Base-by-base conservation (phyloP, 441 rosid species). In the Populus tomentosa region DNA sequence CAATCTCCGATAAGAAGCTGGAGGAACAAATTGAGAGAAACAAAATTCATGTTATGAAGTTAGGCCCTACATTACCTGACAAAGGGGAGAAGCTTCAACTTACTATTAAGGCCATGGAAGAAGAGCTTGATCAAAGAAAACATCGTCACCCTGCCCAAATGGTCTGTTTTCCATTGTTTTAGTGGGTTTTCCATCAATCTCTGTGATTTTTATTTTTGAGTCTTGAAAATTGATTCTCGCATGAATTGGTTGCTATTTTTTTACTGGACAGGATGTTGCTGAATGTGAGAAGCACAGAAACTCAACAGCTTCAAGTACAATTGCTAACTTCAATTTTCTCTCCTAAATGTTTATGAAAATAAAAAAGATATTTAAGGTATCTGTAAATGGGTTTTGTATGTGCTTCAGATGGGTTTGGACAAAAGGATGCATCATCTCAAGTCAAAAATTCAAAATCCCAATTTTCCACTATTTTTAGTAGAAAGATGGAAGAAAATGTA, bases 401-500 rank as follows among this genome's bases (percentile, higher is more conserved):
- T 84, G 78, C 81, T 76, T 75, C 84, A 69, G 84, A 86, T 82
- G 88, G 74, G 61, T 84, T 75, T 75, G 82, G 80, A 76, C 82
- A 79, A 74, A 80, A 72, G 78, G 70, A 72, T 81, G 40, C 83
- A 79, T 78, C 81, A 78, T 72, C 83, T 46, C 80, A 82, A 75
- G 87, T 78, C 69, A 78, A 76, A 13, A 46, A 46, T 70, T 69
- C 85, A n/a, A 84, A 81, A 69, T 84, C 92, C 26, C 79, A 87
- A n/a, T 91, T 90, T 82, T 75, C 86, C 75, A 33, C 79, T 68
- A 32, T 70, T 74, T 88, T 92, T 77, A 69, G 75, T 78, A 83
- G 77, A 76, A 87, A 75, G 84, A 76, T 88, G 75, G 93, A 86
- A 42, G 84, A 78, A 14, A 83, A 87, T 69, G 98, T 92, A 89